phyloP scores from a whole-genome alignment of 176 grass and related monocot species.

The Carex pumila region DNA sequence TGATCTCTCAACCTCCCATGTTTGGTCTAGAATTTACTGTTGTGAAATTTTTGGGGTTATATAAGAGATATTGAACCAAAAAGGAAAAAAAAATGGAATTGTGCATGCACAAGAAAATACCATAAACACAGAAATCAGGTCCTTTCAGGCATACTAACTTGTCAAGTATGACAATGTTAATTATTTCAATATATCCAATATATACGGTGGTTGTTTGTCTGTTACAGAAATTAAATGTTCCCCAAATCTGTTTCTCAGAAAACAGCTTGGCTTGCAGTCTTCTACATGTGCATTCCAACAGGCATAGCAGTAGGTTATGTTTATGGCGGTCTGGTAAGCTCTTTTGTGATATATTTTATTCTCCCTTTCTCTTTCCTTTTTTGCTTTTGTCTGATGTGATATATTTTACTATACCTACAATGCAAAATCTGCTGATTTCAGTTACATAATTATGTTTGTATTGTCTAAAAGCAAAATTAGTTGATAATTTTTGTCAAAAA shows the following conservation, averaged over 20 bases:
- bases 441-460: neutral
- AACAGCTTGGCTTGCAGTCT: slow-evolving; percentile 91
- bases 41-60: neutral
- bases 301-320: slow-evolving; percentile 96
- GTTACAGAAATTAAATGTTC: slow-evolving; percentile 27
- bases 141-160: neutral
- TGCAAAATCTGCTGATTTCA: neutral
- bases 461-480: neutral
- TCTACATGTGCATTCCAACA: slow-evolving; percentile 99
- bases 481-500: neutral
- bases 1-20: neutral
- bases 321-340: slow-evolving; percentile 87
- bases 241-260: slow-evolving; percentile 53
- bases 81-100: neutral
- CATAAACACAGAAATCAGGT: neutral
- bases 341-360: slow-evolving; percentile 21
- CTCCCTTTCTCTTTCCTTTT: slow-evolving; percentile 13
- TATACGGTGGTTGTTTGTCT: neutral
- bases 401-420: neutral
- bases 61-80: neutral
- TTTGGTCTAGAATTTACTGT: neutral
- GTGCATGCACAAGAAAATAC: neutral
- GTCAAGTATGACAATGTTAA: neutral
- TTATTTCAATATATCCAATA: slow-evolving; percentile 2
- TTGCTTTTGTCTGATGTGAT: neutral